phyloP scores from a whole-genome alignment of 1,284 basidiomycete species.

The Athelia sp. region DNA sequence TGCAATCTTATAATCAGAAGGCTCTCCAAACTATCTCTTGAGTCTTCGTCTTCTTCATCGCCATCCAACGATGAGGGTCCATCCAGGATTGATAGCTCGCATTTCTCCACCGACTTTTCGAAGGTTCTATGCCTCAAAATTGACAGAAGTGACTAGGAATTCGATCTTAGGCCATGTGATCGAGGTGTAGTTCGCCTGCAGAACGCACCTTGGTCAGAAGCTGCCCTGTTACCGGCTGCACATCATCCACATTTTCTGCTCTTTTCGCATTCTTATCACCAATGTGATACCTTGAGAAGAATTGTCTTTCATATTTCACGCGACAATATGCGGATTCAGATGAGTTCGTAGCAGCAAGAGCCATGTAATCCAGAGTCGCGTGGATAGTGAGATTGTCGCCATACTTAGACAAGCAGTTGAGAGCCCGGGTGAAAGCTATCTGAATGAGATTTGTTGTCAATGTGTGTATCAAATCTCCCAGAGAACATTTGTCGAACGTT shows the following conservation, averaged over 20 bases:
- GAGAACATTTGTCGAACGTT: conserved; percentile 29
- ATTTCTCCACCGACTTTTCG: conserved; percentile 71
- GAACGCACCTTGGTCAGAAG: conserved; percentile 57
- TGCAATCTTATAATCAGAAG: conserved; percentile 65
- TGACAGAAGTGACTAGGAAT: conserved; percentile 58
- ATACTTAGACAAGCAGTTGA: conserved; percentile 72
- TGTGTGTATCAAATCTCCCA: conserved; percentile 2
- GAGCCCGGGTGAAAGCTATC: conserved; percentile 59
- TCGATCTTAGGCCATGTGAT: conserved; percentile 37
- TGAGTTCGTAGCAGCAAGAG: conserved; percentile 69
- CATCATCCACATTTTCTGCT: conserved; percentile 18
- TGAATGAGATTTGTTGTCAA: conserved; percentile 24
- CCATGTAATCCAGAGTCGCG: conserved; percentile 52
- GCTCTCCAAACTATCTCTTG: conserved; percentile 62
- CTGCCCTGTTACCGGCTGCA: conserved; percentile 53
- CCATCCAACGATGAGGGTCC: conserved; percentile 25
- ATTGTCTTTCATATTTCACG: conserved; percentile 63
- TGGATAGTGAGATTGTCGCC: conserved; percentile 73
- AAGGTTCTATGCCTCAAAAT: conserved; percentile 68
- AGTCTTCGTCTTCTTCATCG: conserved; percentile 35
- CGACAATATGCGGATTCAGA: conserved; percentile 76
- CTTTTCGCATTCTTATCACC: conserved; percentile 18
- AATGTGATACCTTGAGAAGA: conserved; percentile 64
- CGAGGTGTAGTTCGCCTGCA: not conserved
- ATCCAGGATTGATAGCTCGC: conserved; percentile 66